phyloP scores from a whole-genome alignment of 2,329 filamentous ascomycete species.

The Nigrospora sphaerica region DNA sequence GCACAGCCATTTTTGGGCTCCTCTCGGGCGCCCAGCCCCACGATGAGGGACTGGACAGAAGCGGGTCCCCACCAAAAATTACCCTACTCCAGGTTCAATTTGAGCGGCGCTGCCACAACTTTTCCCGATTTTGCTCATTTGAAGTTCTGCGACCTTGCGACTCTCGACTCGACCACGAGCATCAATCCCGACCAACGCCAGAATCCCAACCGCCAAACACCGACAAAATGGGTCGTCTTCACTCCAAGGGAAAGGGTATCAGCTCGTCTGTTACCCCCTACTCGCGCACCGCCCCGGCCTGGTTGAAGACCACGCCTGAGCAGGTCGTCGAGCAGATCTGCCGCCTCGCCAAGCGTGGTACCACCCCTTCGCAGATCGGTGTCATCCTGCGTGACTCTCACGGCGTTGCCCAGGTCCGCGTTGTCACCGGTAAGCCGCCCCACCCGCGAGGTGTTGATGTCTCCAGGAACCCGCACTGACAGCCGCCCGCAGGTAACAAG shows the following conservation, averaged over 20 bases:
- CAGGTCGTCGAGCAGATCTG: conserved; percentile 99
- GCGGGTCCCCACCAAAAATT: no score
- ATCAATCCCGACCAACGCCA: conserved; percentile 14
- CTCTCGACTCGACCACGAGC: conserved; percentile 7
- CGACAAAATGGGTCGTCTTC: conserved; percentile 88
- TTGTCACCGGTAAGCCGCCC: conserved; percentile 77
- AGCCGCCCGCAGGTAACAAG: conserved; percentile 75
- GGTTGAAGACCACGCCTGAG: conserved; percentile 98
- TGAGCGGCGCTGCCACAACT: background rate
- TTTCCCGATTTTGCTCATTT: conserved; percentile 1
- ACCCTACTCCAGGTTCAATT: no score
- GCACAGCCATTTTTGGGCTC: no score
- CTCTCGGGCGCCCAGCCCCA: no score
- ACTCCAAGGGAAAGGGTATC: conserved; percentile 99
- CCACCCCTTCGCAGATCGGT: conserved; percentile 97
- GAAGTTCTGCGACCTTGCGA: background rate
- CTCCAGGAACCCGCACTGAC: conserved; percentile 7
- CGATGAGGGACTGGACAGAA: no score
- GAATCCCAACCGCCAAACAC: conserved; percentile 23
- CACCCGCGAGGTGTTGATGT: background rate
- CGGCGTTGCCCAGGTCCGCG: conserved; percentile 95
- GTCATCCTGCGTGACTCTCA: conserved; percentile 97
- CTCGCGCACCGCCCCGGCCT: conserved; percentile 85
- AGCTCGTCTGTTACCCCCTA: conserved; percentile 92
- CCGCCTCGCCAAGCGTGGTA: conserved; percentile 98